Evolutionary conservation across 805 yeast species (phyloP).

Genomic region (Saturnispora serradocipensis): DNA sequence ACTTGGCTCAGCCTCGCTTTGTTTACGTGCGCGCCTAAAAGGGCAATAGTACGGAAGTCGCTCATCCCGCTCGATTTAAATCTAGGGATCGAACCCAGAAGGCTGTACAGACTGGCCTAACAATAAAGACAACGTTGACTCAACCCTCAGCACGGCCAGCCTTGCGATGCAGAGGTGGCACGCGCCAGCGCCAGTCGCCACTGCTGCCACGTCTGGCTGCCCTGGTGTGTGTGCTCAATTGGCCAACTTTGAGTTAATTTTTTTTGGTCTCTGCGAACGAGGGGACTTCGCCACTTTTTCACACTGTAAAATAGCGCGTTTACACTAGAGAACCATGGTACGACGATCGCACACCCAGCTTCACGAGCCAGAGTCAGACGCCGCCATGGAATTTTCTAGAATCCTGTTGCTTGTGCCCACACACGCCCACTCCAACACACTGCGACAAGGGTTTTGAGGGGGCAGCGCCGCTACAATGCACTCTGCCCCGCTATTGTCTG

Average conservation of each 20-base stretch:
- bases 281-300: no score
- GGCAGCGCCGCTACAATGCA: no score
- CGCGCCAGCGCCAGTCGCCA: no score
- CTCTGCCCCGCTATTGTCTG: no score
- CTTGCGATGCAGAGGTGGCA: background rate
- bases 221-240: no score
- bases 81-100: background rate
- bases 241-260: background rate
- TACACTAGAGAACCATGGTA: background rate
- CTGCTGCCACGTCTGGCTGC: no score
- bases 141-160: background rate
- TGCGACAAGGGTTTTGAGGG: no score
- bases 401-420: no score
- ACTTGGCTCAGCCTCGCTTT: background rate
- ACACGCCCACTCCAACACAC: no score
- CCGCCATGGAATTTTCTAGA: background rate
- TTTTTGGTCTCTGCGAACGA: no score
- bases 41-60: background rate
- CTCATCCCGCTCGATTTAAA: background rate
- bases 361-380: no score
- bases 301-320: background rate
- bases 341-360: background rate
- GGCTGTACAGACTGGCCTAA: background rate
- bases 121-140: background rate
- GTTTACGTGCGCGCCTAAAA: background rate